These are phyloP conservation scores for Cicer chorassanicum DNA, from an alignment of 306 rosid genomes.

Conservation along the genomic window DNA sequence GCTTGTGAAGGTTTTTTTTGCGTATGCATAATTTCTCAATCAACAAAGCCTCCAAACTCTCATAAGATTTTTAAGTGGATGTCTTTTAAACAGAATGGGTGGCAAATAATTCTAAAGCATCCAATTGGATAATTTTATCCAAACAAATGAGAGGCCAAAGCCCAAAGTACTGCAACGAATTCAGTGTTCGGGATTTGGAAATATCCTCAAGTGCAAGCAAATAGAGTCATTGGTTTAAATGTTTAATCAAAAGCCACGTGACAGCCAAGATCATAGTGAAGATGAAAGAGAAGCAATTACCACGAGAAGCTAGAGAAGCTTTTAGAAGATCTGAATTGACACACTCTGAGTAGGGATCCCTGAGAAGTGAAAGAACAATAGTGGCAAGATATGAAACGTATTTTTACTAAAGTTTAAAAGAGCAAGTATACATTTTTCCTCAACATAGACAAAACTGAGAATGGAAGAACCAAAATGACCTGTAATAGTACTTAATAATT, in stretches of 20 bases:
- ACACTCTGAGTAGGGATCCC: constrained; percentile 87
- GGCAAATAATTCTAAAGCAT: constrained; percentile 1
- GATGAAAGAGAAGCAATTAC: constrained; percentile 54
- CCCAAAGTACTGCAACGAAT: not conserved
- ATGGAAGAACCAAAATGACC: constrained; percentile 21
- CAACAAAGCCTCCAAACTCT: not conserved
- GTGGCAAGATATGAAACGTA: constrained; percentile 18
- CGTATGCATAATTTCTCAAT: not conserved
- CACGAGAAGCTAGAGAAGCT: constrained; percentile 77
- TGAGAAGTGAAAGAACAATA: constrained; percentile 45
- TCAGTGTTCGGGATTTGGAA: not conserved
- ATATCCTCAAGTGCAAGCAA: constrained; percentile 24
- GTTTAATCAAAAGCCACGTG: constrained; percentile 27
- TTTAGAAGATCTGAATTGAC: constrained; percentile 69
- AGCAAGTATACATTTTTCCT: not conserved
- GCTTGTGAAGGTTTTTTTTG: constrained; percentile 1
- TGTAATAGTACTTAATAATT: not conserved
- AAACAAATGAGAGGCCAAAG: constrained; percentile 7
- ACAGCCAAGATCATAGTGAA: constrained; percentile 26
- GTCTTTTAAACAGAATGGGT: not conserved
- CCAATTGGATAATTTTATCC: constrained; percentile 6
- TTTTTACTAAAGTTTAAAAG: not conserved
- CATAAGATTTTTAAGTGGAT: not conserved
- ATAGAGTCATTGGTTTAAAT: constrained; percentile 6
- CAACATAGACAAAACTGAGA: constrained; percentile 4